Evolutionary conservation across 352 stramenopile genomes (phyloP).

Genomic region (Phytophthora pistaciae): DNA sequence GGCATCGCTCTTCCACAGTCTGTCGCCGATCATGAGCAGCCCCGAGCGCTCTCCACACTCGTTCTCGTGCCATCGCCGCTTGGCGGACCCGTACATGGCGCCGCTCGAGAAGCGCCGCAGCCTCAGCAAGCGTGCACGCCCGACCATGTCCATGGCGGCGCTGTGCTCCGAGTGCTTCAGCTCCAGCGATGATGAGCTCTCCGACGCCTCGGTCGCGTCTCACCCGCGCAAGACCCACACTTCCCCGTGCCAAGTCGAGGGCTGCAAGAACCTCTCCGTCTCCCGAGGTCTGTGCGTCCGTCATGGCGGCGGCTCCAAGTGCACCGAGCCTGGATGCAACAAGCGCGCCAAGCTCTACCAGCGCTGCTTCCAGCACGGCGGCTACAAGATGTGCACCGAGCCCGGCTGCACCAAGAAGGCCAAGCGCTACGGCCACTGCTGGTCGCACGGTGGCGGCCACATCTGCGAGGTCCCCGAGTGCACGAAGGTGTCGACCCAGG

Average conservation of each 20-base stretch:
- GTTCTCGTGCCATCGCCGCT: constrained; percentile 27
- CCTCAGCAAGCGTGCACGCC: constrained; percentile 6
- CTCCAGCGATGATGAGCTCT: constrained; percentile 29
- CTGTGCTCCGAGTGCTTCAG: constrained; percentile 32
- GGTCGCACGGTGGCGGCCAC: constrained; percentile 72
- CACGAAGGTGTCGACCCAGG: constrained; percentile 55
- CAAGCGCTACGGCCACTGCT: constrained; percentile 78
- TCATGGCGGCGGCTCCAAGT: constrained; percentile 37
- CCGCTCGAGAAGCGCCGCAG: constrained; percentile 36
- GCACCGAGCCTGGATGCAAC: constrained; percentile 25
- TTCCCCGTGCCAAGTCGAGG: constrained; percentile 55
- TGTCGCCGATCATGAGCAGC: constrained; percentile 31
- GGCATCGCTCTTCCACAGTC: constrained; percentile 24
- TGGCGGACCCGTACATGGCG: constrained; percentile 43
- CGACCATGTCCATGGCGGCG: constrained; percentile 32
- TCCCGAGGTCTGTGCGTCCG: constrained; percentile 53
- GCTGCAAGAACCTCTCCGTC: constrained; percentile 55
- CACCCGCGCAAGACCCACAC: constrained; percentile 40
- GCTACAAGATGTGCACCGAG: constrained; percentile 71
- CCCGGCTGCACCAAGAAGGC: constrained; percentile 67
- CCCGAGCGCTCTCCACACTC: constrained; percentile 15
- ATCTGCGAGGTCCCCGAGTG: constrained; percentile 51
- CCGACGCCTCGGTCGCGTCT: constrained; percentile 4
- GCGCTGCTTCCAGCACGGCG: constrained; percentile 74
- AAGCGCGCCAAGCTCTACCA: constrained; percentile 74